Percentiles rank a stretch among this genome's conserved stretches.
phyloP scores from a whole-genome alignment of 148 eudicot genomes.

The Dianthus caryophyllus region DNA sequence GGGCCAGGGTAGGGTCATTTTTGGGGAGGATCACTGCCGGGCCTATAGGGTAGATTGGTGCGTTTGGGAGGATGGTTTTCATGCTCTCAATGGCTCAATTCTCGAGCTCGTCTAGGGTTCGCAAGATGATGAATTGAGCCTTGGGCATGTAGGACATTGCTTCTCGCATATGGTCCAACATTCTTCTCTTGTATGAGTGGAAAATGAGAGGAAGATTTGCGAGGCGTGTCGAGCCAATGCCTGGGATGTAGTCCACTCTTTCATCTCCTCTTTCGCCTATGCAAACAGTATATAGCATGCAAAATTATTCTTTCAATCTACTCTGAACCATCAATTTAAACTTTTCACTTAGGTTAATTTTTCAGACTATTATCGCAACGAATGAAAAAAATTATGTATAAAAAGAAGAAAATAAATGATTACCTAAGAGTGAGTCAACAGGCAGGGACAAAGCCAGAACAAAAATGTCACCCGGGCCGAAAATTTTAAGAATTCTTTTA shows the following conservation, averaged over 20 bases:
- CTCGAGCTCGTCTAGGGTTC: conserved; percentile 36
- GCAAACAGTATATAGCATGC: too few species aligned
- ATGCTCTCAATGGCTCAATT: conserved; percentile 14
- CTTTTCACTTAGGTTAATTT: too few species aligned
- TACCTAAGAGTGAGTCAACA: too few species aligned
- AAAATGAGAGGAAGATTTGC: conserved; percentile 27
- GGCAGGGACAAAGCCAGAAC: too few species aligned
- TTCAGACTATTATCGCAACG: too few species aligned
- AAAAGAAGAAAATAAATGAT: too few species aligned
- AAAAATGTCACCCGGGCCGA: too few species aligned
- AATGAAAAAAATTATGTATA: too few species aligned
- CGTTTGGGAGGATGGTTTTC: conserved; percentile 7
- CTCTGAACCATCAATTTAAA: too few species aligned
- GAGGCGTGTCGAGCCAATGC: conserved; percentile 25
- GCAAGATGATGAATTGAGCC: conserved; percentile 31
- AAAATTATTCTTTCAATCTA: too few species aligned
- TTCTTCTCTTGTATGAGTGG: conserved; percentile 8
- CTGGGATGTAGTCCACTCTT: conserved; percentile 32
- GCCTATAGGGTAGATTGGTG: conserved; percentile 31
- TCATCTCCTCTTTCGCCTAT: conserved; percentile 29
- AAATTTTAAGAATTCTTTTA: too few species aligned
- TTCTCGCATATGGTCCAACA: background rate
- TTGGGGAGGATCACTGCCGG: conserved; percentile 32
- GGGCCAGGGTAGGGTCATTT: background rate
- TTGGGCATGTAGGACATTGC: conserved; percentile 4